Conservation (phyloP, 495 filamentous ascomycete genomes). For the Aspergillus saccharolyticus region DNA sequence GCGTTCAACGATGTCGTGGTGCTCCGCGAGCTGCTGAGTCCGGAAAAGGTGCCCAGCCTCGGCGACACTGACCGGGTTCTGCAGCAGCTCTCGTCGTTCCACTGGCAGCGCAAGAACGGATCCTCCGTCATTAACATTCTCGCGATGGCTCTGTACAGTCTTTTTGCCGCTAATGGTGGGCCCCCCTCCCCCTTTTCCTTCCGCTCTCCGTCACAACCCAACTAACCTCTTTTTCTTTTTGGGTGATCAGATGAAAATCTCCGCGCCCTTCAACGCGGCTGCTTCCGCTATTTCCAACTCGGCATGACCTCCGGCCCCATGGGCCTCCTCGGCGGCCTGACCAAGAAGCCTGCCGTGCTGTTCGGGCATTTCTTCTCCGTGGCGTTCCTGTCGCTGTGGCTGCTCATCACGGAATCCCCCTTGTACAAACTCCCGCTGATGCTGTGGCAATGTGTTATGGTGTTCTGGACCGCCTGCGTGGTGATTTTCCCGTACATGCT, state of each 20-base stretch:
- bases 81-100: slow-evolving; percentile 68
- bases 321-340: slow-evolving; percentile 77
- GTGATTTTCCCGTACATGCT: slow-evolving; percentile 83
- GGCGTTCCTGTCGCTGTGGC: slow-evolving; percentile 82
- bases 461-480: slow-evolving; percentile 83
- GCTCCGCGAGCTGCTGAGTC: slow-evolving; percentile 65
- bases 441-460: slow-evolving; percentile 53
- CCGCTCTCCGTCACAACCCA: slow-evolving; percentile 7
- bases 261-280: slow-evolving; percentile 76
- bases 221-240: no score
- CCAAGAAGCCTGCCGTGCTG: slow-evolving; percentile 70
- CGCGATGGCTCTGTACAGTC: slow-evolving; percentile 80
- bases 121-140: slow-evolving; percentile 93
- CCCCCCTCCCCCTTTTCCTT: neutral
- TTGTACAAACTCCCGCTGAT: slow-evolving; percentile 56
- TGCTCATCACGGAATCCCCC: slow-evolving; percentile 55
- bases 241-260: slow-evolving; percentile 58
- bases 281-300: slow-evolving; percentile 86
- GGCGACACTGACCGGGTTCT: slow-evolving; percentile 58
- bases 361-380: slow-evolving; percentile 94
- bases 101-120: slow-evolving; percentile 79
- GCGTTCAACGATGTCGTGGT: slow-evolving; percentile 83
- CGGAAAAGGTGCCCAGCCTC: slow-evolving; percentile 61
- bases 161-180: slow-evolving; percentile 81
- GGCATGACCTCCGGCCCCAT: slow-evolving; percentile 75